Conservation (phyloP, 805 yeast genomes). For the Candida piceae region DNA sequence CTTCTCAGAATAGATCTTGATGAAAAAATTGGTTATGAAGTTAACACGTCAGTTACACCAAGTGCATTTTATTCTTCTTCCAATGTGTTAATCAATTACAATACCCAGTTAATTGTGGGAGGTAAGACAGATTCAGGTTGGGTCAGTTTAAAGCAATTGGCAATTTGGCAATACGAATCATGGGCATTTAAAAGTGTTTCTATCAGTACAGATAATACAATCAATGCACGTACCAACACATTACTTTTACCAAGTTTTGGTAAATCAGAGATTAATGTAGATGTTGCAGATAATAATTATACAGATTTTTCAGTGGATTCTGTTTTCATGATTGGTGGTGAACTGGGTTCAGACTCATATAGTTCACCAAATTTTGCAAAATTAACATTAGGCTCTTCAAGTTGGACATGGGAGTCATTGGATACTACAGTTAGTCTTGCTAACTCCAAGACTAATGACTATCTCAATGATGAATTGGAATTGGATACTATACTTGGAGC, state of each 20-base stretch:
- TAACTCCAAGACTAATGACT: slow-evolving; percentile 19
- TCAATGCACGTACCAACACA: slow-evolving; percentile 52
- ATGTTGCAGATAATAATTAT: slow-evolving; percentile 18
- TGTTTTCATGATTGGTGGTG: slow-evolving; percentile 62
- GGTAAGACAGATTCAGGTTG: slow-evolving; percentile 61
- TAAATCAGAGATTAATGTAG: slow-evolving; percentile 19
- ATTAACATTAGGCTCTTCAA: slow-evolving; percentile 34
- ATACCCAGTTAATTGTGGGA: slow-evolving; percentile 53
- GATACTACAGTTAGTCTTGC: slow-evolving; percentile 22
- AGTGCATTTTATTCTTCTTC: slow-evolving; percentile 52
- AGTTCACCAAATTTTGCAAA: slow-evolving; percentile 41
- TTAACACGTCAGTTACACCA: slow-evolving; percentile 48
- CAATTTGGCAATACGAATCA: slow-evolving; percentile 62
- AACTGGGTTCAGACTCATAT: slow-evolving; percentile 27
- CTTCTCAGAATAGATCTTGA: slow-evolving; percentile 40
- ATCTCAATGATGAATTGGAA: slow-evolving; percentile 19
- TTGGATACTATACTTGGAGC: slow-evolving; percentile 39
- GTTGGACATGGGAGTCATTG: slow-evolving; percentile 40
- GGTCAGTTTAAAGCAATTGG: slow-evolving; percentile 69
- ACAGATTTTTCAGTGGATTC: slow-evolving; percentile 32
- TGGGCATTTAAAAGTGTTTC: slow-evolving; percentile 56
- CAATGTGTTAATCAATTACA: slow-evolving; percentile 37
- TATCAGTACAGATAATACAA: slow-evolving; percentile 28
- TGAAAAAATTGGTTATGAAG: slow-evolving; percentile 31
- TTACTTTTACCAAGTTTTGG: slow-evolving; percentile 51